Evolutionary conservation across 2,329 filamentous ascomycete genomes (phyloP), one percentile per base, ranked within the genome.

Genomic region (Talaromyces sp.): DNA sequence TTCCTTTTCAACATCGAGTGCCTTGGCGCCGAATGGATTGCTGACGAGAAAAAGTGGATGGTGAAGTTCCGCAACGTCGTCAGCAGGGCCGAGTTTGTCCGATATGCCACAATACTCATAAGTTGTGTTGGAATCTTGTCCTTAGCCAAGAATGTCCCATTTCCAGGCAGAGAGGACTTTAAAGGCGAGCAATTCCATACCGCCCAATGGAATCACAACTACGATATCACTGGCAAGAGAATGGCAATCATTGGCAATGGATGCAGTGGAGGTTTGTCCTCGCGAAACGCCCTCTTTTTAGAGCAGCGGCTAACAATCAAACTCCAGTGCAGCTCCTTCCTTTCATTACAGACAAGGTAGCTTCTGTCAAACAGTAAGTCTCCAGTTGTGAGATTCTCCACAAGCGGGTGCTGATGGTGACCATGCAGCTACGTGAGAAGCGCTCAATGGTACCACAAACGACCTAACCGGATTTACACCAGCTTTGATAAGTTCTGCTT

Each of bases 51-150:
- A 31, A 81, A 82, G 58, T 87, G 85, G 85, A 66, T 70, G 8
- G 67, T 78, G 2, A 57, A 65, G 22, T 63, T 77, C 5, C 58
- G 67, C 3, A 70, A 76, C 52, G 33, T 72, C 5, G 39, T 64
- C 15, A 73, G 73, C 0, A 69, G 71, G 3, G 57, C 22, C 17
- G 62, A 69, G 37, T 73, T 66, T 6, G 72, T 70, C 25, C 79
- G 80, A 56, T 82, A 82, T 78, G 69, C 80, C 79, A 64, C 86
- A 68, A 73, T 86, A 33, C 74, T 87, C 10, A 75, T 85, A 56
- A 82, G 80, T 63, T 79, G 78, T 45, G 84, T 84, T 3, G 85
- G 85, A 3, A 82, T 80, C 6, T 74, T 87, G 1, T 82, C 85
- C 0, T 80, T 86, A 65, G 84, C 84, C 0, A 75, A 77, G 8